These are phyloP conservation scores for Colletotrichum caudatum DNA, from an alignment of 2,329 filamentous ascomycete genomes.

Conservation along the genomic window DNA sequence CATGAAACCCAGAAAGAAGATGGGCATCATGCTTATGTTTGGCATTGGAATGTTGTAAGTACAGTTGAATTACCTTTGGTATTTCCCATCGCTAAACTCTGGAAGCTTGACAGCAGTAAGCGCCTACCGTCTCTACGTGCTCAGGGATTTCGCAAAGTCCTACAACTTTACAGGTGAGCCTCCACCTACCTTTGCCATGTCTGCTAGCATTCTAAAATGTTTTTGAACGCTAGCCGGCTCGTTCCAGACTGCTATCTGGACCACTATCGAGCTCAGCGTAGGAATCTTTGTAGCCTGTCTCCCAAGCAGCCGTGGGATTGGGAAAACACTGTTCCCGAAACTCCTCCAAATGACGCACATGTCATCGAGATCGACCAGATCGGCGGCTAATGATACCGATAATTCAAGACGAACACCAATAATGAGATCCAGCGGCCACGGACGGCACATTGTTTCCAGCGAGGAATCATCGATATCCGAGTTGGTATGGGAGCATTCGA, in stretches of 20 bases:
- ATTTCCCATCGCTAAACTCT: neutral
- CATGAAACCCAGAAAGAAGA: constrained; percentile 8
- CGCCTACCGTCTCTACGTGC: neutral
- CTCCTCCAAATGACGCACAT: neutral
- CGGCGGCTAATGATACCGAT: neutral
- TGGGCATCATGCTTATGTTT: constrained; percentile 25
- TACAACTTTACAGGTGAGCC: neutral
- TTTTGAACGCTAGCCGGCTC: neutral
- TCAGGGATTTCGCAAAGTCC: neutral
- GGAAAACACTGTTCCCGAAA: neutral
- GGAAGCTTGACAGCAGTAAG: neutral
- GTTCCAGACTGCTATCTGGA: neutral
- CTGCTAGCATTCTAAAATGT: neutral
- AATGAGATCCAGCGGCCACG: neutral
- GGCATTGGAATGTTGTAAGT: constrained; percentile 19
- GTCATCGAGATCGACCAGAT: neutral
- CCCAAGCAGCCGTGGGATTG: neutral
- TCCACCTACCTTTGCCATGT: neutral
- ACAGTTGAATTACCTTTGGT: too few species aligned
- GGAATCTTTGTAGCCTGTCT: neutral
- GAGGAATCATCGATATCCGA: neutral
- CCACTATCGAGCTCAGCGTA: neutral
- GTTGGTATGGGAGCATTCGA: neutral
- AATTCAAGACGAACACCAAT: neutral
- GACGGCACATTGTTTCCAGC: neutral